Base-by-base conservation (phyloP, 2,329 filamentous ascomycete species). In the Aspergillus fructus region DNA sequence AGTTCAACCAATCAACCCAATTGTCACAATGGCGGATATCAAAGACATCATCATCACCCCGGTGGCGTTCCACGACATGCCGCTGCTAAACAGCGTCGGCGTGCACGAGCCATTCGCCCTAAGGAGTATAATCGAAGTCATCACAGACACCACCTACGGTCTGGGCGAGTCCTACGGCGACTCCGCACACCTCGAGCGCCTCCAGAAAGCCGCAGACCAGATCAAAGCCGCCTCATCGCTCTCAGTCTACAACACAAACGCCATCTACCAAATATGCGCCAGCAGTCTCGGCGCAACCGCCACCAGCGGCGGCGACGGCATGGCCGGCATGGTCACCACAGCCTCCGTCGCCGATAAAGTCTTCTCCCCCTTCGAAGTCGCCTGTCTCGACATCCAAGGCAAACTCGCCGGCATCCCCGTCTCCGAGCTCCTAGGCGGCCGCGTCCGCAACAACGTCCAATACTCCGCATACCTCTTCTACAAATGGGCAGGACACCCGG, bases 381-480 rank as follows among this genome's bases (percentile, higher is more conserved):
- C 75, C 0, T 77, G 74, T 49, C 71, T 78, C 13, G 75, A 77
- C 48, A 69, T 78, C 0, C 76, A 78, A 49, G 75, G 74, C 17
- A 78, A 78, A 46, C 47, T 77, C 1, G 68, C 73, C 1, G 75
- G 75, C 1, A 53, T 77, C 0, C 74, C 76, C 2, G 75, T 78
- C 3, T 72, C 72, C 42, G 73, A 76, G 4, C 58, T 78, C 0
- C 71, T 78, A 2, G 76, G 76, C 3, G 75, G 76, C 2, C 67
- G 73, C 0, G 70, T 78, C 8, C 69, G 76, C 56, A 70, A 76
- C 51, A 67, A 64, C 17, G 74, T 78, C 1, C 74, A 76, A 48
- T 78, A 77, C 63, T 78, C 76, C 2, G 76, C 76, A 3, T 78
- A 78, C 51, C 65, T 78, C 5, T 78, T 78, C 56, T 78, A 77